Percentiles rank a stretch among this genome's conserved stretches.
These are phyloP conservation scores for Apostasia ramifera DNA, from an alignment of 106 monocot species.

Conservation along the genomic window DNA sequence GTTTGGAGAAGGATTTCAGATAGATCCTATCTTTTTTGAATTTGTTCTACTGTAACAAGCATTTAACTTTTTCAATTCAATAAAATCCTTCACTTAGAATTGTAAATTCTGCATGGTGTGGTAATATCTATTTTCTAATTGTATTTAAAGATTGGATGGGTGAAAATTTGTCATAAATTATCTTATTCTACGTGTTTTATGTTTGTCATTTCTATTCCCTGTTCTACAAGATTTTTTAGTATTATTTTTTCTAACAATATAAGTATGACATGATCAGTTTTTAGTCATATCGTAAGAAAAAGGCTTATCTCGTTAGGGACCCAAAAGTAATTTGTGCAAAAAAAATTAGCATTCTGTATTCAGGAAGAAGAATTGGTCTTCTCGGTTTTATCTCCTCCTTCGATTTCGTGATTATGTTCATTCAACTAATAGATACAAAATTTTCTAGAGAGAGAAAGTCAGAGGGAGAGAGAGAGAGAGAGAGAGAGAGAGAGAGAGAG, in stretches of 20 bases:
- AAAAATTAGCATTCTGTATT: background rate
- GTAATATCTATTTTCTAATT: too few species aligned
- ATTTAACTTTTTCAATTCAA: too few species aligned
- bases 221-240: too few species aligned
- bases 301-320: background rate
- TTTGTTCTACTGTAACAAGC: too few species aligned
- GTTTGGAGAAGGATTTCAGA: too few species aligned
- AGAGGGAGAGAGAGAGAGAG: background rate
- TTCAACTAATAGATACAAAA: background rate
- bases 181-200: too few species aligned
- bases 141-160: too few species aligned
- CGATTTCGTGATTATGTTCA: background rate
- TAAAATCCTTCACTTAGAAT: too few species aligned
- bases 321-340: background rate
- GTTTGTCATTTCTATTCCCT: too few species aligned
- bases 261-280: background rate
- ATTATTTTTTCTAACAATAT: background rate
- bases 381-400: background rate
- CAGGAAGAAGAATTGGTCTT: background rate
- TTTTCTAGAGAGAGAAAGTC: background rate
- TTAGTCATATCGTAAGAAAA: background rate
- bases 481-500: background rate
- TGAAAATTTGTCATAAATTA: too few species aligned
- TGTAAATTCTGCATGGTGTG: too few species aligned
- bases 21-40: too few species aligned